A percentile compares a stretch with the other conserved stretches of the same genome.
phyloP scores from a whole-genome alignment of 169 alveolate genomes.

The Plasmodium yoelii region DNA sequence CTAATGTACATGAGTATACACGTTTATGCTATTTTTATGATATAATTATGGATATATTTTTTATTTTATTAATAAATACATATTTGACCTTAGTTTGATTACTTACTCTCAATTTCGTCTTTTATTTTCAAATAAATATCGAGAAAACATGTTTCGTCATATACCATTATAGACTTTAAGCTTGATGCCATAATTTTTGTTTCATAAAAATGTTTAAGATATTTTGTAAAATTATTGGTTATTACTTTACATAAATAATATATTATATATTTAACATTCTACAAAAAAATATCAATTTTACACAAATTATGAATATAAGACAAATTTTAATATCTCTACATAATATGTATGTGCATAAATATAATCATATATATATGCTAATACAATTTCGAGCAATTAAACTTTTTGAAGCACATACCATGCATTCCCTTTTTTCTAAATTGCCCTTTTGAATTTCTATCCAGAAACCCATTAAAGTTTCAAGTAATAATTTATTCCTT shows the following conservation, averaged over 20 bases:
- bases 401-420: neutral
- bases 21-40: neutral
- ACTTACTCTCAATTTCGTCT: constrained; percentile 14
- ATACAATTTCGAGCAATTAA: neutral
- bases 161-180: constrained; percentile 29
- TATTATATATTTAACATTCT: constrained; percentile 28
- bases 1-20: neutral
- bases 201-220: constrained; percentile 21
- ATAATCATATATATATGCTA: neutral
- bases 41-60: neutral
- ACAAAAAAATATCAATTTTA: neutral
- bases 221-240: constrained; percentile 34
- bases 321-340: neutral
- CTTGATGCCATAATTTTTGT: neutral
- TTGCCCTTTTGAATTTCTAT: neutral
- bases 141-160: constrained; percentile 27
- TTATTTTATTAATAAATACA: neutral
- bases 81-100: neutral
- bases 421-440: neutral
- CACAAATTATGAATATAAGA: neutral
- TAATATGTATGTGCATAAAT: neutral
- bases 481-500: constrained; percentile 25
- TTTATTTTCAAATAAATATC: constrained; percentile 18
- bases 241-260: constrained; percentile 14
- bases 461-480: constrained; percentile 36